Evolutionary conservation across 2,329 filamentous ascomycete genomes (phyloP).

Genomic region (Phialemoniopsis sp.): DNA sequence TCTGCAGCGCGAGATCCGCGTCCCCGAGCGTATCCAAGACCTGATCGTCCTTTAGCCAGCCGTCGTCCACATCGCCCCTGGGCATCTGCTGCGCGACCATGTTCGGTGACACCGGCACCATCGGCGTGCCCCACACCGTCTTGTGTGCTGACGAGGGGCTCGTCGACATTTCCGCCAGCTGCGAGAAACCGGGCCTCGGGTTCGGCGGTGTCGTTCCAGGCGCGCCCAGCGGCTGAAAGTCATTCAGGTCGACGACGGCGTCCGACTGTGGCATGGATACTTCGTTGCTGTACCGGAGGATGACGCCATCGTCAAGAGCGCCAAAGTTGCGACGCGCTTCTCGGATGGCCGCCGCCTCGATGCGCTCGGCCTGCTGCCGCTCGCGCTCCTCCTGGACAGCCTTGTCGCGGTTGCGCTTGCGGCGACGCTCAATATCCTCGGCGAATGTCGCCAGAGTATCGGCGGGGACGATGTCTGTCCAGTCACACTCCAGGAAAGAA

Average conservation of each 20-base stretch:
- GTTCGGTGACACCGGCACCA: conserved; percentile 53
- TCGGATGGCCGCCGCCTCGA: conserved; percentile 68
- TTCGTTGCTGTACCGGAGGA: conserved; percentile 13
- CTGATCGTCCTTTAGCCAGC: conserved; percentile 82
- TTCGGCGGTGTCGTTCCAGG: conserved; percentile 45
- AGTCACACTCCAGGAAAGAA: conserved; percentile 88
- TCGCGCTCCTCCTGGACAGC: conserved; percentile 84
- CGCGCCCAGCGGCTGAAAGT: conserved; percentile 62
- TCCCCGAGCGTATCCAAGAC: conserved; percentile 65
- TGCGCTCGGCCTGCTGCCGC: conserved; percentile 73
- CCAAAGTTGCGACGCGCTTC: conserved; percentile 31
- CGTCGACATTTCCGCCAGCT: conserved; percentile 69
- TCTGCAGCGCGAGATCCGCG: conserved; percentile 56
- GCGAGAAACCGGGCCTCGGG: conserved; percentile 57
- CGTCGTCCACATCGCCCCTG: conserved; percentile 68
- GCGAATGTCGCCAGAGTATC: conserved; percentile 73
- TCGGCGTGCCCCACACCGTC: conserved; percentile 91
- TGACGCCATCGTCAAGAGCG: conserved; percentile 34
- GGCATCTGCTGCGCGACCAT: conserved; percentile 23
- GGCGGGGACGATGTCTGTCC: conserved; percentile 80
- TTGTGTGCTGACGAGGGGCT: conserved; percentile 69
- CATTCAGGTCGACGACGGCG: conserved; percentile 38
- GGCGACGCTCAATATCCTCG: conserved; percentile 70
- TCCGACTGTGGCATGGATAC: conserved; percentile 2
- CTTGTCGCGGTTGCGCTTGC: conserved; percentile 78